phyloP scores from a whole-genome alignment of 768 basidiomycete genomes.

The Boletus insuetus region DNA sequence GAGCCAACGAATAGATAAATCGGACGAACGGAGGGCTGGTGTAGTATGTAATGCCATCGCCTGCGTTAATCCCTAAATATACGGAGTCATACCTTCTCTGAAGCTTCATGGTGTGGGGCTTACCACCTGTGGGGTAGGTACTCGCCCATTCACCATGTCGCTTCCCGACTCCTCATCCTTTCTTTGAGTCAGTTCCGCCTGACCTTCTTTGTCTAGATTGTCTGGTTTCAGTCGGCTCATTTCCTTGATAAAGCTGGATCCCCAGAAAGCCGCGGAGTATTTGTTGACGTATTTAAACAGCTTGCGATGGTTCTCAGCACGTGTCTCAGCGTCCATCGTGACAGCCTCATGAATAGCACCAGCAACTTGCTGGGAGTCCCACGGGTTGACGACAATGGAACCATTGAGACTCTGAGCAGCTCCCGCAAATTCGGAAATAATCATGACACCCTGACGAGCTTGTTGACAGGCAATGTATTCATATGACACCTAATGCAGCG shows the following conservation, averaged over 20 bases:
- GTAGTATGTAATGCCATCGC: slow-evolving; percentile 23
- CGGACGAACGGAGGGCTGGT: slow-evolving; percentile 17
- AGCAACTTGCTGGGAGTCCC: slow-evolving; percentile 98
- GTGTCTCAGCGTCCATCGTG: slow-evolving; percentile 76
- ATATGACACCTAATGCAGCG: slow-evolving; percentile 79
- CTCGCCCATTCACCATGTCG: slow-evolving; percentile 39
- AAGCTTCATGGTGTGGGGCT: slow-evolving; percentile 33
- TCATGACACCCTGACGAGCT: slow-evolving; percentile 91
- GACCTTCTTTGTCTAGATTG: slow-evolving; percentile 34
- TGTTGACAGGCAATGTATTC: slow-evolving; percentile 98
- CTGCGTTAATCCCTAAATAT: slow-evolving; percentile 27
- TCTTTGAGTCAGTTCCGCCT: slow-evolving; percentile 34
- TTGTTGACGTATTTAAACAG: slow-evolving; percentile 96
- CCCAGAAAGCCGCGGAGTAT: slow-evolving; percentile 92
- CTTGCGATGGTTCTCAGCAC: slow-evolving; percentile 93
- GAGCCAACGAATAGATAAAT: slow-evolving; percentile 33
- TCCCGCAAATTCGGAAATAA: slow-evolving; percentile 97
- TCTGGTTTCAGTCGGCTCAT: slow-evolving; percentile 61
- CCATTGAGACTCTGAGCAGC: slow-evolving; percentile 96
- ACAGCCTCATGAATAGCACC: slow-evolving; percentile 96
- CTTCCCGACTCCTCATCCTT: slow-evolving; percentile 38
- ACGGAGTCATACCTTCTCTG: slow-evolving; percentile 30
- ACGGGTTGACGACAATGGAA: slow-evolving; percentile 95
- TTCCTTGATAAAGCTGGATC: slow-evolving; percentile 84
- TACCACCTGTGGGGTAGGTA: slow-evolving; percentile 34